phyloP scores from a whole-genome alignment of 1,139 yeast genomes.

The Candida mesenterica region DNA sequence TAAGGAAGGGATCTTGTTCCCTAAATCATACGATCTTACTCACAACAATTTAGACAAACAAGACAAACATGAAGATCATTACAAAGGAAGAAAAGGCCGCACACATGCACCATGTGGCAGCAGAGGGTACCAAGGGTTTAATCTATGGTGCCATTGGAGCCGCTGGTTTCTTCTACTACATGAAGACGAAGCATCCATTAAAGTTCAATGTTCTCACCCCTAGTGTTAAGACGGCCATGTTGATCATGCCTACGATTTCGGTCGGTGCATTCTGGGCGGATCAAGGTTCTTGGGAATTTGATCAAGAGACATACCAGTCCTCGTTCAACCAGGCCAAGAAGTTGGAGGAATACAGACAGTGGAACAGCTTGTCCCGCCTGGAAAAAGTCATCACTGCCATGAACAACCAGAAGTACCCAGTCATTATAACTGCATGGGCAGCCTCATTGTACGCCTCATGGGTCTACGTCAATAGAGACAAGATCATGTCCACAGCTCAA shows the following conservation, averaged over 20 bases:
- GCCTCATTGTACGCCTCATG: slow-evolving; percentile 84
- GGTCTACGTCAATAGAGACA: slow-evolving; percentile 72
- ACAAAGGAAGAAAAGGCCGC: slow-evolving; percentile 42
- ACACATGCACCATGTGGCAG: slow-evolving; percentile 34
- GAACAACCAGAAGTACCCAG: slow-evolving; percentile 65
- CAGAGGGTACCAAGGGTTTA: slow-evolving; percentile 43
- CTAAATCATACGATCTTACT: too few species aligned
- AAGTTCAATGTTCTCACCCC: slow-evolving; percentile 37
- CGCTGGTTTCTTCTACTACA: slow-evolving; percentile 32
- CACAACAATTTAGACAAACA: background rate
- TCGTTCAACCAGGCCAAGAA: slow-evolving; percentile 25
- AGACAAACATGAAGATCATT: slow-evolving; percentile 37
- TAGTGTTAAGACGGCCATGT: slow-evolving; percentile 38
- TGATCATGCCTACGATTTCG: slow-evolving; percentile 43
- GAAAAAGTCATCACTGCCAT: slow-evolving; percentile 38
- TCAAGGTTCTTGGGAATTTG: slow-evolving; percentile 50
- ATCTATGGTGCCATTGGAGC: slow-evolving; percentile 38
- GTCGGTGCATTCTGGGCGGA: slow-evolving; percentile 45
- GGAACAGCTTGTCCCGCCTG: slow-evolving; percentile 17
- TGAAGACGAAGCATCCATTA: slow-evolving; percentile 34
- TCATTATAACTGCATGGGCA: slow-evolving; percentile 82
- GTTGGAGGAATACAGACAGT: slow-evolving; percentile 19
- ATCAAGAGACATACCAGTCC: slow-evolving; percentile 36
- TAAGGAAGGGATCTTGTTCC: too few species aligned
- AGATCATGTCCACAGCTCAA: slow-evolving; percentile 74